Percentiles rank a stretch among this genome's conserved stretches.
Evolutionary conservation across 2,329 filamentous ascomycete species (phyloP).

Genomic region (Colletotrichum plurivorum): DNA sequence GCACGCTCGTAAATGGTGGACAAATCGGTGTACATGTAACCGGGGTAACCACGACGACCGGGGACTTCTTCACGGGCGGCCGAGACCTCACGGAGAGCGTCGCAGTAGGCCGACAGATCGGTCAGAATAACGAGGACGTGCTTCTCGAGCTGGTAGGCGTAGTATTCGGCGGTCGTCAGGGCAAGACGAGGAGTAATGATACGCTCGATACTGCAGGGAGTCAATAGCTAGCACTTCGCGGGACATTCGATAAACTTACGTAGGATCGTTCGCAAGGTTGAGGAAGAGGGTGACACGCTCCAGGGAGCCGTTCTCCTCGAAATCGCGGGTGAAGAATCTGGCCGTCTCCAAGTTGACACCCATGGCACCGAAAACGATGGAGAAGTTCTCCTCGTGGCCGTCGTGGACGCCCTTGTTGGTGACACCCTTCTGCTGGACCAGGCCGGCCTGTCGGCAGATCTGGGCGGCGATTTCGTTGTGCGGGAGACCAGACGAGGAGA

Average conservation of each 20-base stretch:
- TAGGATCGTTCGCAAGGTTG: constrained; percentile 99
- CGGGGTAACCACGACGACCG: constrained; percentile 98
- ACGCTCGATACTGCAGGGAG: constrained; percentile 85
- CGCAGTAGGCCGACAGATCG: constrained; percentile 97
- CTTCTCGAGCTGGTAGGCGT: constrained; percentile 99
- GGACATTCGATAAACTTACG: constrained; percentile 69
- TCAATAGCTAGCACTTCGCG: constrained; percentile 31
- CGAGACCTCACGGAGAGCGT: constrained; percentile 98
- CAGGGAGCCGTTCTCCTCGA: constrained; percentile 99
- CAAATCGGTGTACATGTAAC: constrained; percentile 99
- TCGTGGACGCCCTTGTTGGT: constrained; percentile 97
- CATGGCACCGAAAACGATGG: constrained; percentile 99
- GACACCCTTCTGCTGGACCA: constrained; percentile 83
- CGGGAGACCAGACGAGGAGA: constrained; percentile 96
- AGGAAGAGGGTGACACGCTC: constrained; percentile 98
- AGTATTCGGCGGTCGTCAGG: constrained; percentile 98
- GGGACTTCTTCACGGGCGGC: constrained; percentile 98
- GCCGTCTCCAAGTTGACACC: constrained; percentile 99
- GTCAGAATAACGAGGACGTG: constrained; percentile 99
- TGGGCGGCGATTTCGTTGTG: constrained; percentile 99
- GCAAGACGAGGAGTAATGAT: constrained; percentile 99
- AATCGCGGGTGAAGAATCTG: constrained; percentile 98
- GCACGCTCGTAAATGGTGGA: constrained; percentile 99
- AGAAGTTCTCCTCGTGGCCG: constrained; percentile 99
- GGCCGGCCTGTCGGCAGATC: constrained; percentile 96